Percentiles rank a stretch among this genome's conserved stretches.
Evolutionary conservation across 805 yeast genomes (phyloP).

Genomic region (Metschnikowia amazonensis): DNA sequence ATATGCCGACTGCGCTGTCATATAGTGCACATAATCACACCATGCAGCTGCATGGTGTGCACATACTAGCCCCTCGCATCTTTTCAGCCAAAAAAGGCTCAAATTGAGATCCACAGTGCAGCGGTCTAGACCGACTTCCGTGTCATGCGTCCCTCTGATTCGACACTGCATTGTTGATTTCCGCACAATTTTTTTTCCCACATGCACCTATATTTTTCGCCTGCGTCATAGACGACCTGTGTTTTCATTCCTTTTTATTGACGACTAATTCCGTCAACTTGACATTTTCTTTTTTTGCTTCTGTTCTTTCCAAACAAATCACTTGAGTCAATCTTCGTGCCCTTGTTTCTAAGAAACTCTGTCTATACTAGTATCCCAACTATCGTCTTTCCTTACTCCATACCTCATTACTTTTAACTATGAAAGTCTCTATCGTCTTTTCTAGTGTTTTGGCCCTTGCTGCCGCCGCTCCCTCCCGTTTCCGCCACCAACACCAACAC

Average conservation of each 20-base stretch:
- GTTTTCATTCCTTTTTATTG: conserved; percentile 7
- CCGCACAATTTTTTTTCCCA: conserved; percentile 2
- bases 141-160: conserved; percentile 3
- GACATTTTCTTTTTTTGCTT: conserved; percentile 3
- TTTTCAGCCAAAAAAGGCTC: conserved; percentile 11
- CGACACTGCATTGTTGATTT: not conserved
- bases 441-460: conserved; percentile 16
- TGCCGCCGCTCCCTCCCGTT: conserved; percentile 19
- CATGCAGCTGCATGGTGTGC: not conserved
- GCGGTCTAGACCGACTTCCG: conserved; percentile 9
- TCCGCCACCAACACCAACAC: conserved; percentile 39
- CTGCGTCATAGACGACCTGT: conserved; percentile 4
- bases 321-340: not conserved
- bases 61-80: not conserved
- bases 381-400: conserved; percentile 26
- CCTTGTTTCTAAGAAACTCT: conserved; percentile 2
- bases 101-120: conserved; percentile 3
- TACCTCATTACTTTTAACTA: conserved; percentile 4
- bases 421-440: conserved; percentile 15
- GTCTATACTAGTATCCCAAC: conserved; percentile 15
- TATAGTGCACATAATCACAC: too few species aligned
- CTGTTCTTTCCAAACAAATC: conserved; percentile 2
- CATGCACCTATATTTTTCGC: conserved; percentile 2
- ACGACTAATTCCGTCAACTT: not conserved
- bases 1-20: not conserved